Evolutionary conservation across 2,329 filamentous ascomycete species (phyloP), one percentile per base, ranked within the genome.

Genomic region (Bipolaris victoriae): DNA sequence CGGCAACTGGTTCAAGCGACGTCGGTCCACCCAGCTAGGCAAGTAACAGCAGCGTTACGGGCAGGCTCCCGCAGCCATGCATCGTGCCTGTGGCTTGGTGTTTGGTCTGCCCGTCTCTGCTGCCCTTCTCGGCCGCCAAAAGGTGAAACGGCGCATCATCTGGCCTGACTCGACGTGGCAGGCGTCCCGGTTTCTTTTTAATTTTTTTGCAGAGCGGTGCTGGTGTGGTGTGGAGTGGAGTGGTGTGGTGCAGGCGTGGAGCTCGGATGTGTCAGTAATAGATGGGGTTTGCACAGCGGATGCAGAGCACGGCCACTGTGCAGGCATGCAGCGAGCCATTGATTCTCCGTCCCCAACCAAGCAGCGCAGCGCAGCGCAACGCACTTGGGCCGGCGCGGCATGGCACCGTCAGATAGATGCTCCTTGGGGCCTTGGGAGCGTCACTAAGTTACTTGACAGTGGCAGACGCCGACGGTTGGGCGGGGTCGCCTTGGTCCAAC

Each of bases 211-310:
- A 53, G 16, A 49, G 61, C 57, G 60, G 61, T 58, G 60, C 60
- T 58, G 61, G 65, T 45, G 35, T 16, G 35, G 35, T 37, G 35
- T 10, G 20, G 20, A 3, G 33, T 36, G 33, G 33, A n/a, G 33
- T 57, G 61, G 65, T 45, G 35, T 37, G 35, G 35, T 37, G 35
- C 29, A 13, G 29, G 29, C 29, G 29, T 13, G 29, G 29, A 31
- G 29, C 40, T 55, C 60, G 56, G 44, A 52, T 53, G 58, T 65
- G 63, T 65, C 67, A 67, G 55, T 57, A 41, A 22, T 43, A 11
- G 50, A 62, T 58, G 55, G 66, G 60, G 66, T 64, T 67, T 66
- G 64, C 63, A 65, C 66, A 65, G 58, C 54, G 64, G 60, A 67
- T 54, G 55, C 52, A 39, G 46, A 55, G 64, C 66, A 68, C 66